Conservation (phyloP, 2,329 filamentous ascomycete genomes). For the Penicillium occitanis region DNA sequence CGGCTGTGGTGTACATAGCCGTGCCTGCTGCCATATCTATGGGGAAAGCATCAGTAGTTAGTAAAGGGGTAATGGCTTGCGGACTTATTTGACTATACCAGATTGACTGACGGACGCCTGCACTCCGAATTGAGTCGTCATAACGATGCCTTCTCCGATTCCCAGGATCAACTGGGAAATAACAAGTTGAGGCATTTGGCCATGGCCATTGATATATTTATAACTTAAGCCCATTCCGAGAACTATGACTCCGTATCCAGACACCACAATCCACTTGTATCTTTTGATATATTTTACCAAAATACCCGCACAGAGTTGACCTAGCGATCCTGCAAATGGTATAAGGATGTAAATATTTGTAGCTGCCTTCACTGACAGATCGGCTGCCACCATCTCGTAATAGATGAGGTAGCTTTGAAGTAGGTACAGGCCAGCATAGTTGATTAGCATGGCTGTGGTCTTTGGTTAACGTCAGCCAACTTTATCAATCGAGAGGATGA, state of each 20-base stretch:
- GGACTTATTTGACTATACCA: background rate
- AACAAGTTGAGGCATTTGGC: constrained; percentile 11
- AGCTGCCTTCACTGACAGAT: constrained; percentile 15
- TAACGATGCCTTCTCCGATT: constrained; percentile 10
- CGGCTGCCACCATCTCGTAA: constrained; percentile 13
- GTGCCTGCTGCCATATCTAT: constrained; percentile 17
- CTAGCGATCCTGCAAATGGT: constrained; percentile 16
- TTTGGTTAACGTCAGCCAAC: background rate
- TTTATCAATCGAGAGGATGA: background rate
- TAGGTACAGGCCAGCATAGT: constrained; percentile 15
- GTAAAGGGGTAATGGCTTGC: background rate
- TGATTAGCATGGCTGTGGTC: constrained; percentile 10
- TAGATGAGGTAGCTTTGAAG: constrained; percentile 13
- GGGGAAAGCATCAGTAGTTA: background rate
- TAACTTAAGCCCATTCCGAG: constrained; percentile 16
- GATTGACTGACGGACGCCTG: constrained; percentile 12
- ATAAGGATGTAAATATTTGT: constrained; percentile 15
- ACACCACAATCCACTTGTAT: constrained; percentile 16
- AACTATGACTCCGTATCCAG: constrained; percentile 14
- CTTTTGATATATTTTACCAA: constrained; percentile 16
- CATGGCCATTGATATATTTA: constrained; percentile 14
- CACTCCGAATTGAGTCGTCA: constrained; percentile 15
- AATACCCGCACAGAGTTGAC: constrained; percentile 2
- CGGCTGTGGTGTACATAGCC: constrained; percentile 11
- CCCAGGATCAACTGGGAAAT: constrained; percentile 14